Evolutionary conservation across 2,329 filamentous ascomycete species (phyloP).

Genomic region (Dichotomopilus funicola): DNA sequence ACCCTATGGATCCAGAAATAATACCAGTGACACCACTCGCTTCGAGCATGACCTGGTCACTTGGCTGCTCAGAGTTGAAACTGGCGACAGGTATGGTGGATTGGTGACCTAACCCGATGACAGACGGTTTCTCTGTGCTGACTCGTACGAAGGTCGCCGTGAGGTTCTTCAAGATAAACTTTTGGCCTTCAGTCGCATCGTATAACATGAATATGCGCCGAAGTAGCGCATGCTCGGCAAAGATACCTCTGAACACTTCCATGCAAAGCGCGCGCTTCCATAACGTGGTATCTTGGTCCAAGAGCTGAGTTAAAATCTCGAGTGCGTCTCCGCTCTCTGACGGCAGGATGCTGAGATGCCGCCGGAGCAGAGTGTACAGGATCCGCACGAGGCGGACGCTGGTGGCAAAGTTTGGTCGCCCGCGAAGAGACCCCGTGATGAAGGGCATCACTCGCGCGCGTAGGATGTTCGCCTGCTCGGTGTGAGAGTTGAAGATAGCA

Average conservation of each 20-base stretch:
- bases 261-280: constrained; percentile 91
- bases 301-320: constrained; percentile 71
- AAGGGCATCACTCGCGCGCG: constrained; percentile 75
- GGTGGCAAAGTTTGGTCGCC: constrained; percentile 71
- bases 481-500: constrained; percentile 68
- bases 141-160: constrained; percentile 86
- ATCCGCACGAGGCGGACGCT: constrained; percentile 79
- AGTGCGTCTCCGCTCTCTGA: constrained; percentile 79
- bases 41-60: constrained; percentile 83
- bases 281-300: constrained; percentile 74
- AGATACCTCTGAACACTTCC: constrained; percentile 82
- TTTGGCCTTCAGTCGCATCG: constrained; percentile 66
- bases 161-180: constrained; percentile 71
- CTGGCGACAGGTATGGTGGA: constrained; percentile 70
- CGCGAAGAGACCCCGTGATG: constrained; percentile 69
- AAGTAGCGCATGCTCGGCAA: constrained; percentile 71
- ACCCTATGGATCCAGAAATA: constrained; percentile 65
- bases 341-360: constrained; percentile 68
- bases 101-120: constrained; percentile 84
- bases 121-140: constrained; percentile 79
- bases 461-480: constrained; percentile 74
- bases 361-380: constrained; percentile 70
- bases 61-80: constrained; percentile 50
- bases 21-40: constrained; percentile 82
- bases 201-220: constrained; percentile 75